Evolutionary conservation across 176 grass and related monocot species (phyloP).

Genomic region (barley (Hordeum vulgare)): DNA sequence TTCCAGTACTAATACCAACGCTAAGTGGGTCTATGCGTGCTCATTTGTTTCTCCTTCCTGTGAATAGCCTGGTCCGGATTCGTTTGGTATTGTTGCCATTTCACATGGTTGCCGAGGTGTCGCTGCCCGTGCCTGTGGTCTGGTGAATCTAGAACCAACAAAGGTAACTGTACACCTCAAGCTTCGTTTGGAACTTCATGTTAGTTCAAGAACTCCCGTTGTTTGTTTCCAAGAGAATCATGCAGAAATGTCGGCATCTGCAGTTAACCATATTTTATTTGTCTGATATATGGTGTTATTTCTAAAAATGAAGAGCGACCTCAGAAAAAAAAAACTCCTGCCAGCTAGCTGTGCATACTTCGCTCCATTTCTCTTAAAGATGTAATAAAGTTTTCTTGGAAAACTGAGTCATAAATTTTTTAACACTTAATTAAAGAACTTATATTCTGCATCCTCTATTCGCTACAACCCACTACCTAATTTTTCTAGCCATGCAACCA

Average conservation of each 20-base stretch:
- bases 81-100: slow-evolving; percentile 92
- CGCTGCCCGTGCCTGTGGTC: slow-evolving; percentile 95
- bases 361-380: not conserved
- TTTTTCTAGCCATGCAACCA: too few relatives aligned
- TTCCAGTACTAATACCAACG: not conserved
- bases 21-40: not conserved
- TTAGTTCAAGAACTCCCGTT: not conserved
- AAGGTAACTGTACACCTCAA: slow-evolving; percentile 45
- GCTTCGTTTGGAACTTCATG: not conserved
- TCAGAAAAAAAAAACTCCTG: not conserved
- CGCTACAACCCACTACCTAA: too few relatives aligned
- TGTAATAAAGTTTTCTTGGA: not conserved
- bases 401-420: not conserved
- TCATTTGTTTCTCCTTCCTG: not conserved
- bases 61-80: slow-evolving; percentile 99
- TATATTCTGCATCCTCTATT: not conserved
- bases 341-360: not conserved
- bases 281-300: not conserved
- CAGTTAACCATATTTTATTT: not conserved
- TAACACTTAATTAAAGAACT: not conserved
- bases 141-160: slow-evolving; percentile 93
- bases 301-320: not conserved
- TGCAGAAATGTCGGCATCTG: not conserved
- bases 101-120: slow-evolving; percentile 91
- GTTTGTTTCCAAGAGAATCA: not conserved